Evolutionary conservation across 2,329 filamentous ascomycete species (phyloP).

Genomic region (Trichophaea hybrida): DNA sequence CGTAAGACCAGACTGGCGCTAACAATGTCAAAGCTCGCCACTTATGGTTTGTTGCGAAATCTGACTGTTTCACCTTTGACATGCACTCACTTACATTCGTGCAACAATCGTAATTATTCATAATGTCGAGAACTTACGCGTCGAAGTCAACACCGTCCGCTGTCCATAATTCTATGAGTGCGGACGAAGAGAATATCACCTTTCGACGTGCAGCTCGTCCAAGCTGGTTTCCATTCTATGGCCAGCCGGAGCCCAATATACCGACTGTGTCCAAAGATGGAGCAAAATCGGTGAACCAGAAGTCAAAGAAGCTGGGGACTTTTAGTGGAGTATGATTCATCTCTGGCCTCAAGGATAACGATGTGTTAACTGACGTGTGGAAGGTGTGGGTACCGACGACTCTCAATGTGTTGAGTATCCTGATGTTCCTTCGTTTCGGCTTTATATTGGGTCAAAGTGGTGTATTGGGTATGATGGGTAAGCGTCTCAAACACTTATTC

Average conservation of each 20-base stretch:
- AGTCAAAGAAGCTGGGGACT: conserved; percentile 51
- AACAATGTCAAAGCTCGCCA: too few relatives aligned
- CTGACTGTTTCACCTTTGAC: too few relatives aligned
- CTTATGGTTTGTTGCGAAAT: too few relatives aligned
- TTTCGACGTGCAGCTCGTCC: not conserved
- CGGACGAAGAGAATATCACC: not conserved
- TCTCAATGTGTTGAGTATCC: conserved; percentile 68
- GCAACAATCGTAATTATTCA: too few relatives aligned
- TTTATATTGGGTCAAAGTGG: conserved; percentile 70
- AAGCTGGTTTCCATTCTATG: not conserved
- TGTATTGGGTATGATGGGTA: conserved; percentile 64
- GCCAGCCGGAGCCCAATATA: not conserved
- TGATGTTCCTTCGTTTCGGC: conserved; percentile 85
- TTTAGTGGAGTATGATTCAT: conserved; percentile 45
- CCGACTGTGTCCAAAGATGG: not conserved
- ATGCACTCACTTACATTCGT: too few relatives aligned
- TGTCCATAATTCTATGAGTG: not conserved
- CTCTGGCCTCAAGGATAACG: not conserved
- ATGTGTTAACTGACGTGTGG: not conserved
- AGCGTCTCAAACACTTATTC: conserved; percentile 23
- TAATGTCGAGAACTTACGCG: too few relatives aligned
- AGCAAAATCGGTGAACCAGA: not conserved
- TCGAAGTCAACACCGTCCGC: too few relatives aligned
- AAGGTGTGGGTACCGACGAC: conserved; percentile 69
- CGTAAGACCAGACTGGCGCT: too few relatives aligned